Base-by-base conservation (phyloP, 2,329 filamentous ascomycete genomes). In the Passalora sequoiae region DNA sequence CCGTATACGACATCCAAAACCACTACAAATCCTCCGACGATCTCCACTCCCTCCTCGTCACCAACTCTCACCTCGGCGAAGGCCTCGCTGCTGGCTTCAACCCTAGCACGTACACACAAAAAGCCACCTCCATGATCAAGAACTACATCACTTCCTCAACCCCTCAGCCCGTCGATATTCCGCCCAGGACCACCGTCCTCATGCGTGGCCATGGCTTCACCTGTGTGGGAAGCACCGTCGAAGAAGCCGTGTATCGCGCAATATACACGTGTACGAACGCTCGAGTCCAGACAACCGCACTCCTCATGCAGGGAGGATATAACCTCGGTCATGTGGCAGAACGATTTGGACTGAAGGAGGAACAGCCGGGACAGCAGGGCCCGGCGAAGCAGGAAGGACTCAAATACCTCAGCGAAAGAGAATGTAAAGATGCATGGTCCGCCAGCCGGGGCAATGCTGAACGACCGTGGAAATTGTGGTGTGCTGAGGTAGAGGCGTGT, bases 171-270 rank as follows among this genome's bases (percentile, higher is more conserved):
- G 38, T 44, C 0, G 36, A 46, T 6, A 58, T 53, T 27, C 62
- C 61, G 2, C 43, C 57, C 1, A 43, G 54, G 24, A 52, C 54
- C 0, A 56, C 56, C 1, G 59, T 64, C 31, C 47, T 65, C 12
- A 67, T 71, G 59, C 67, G 69, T 40, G 63, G 65, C 1, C 70
- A 73, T 47, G 70, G 70, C 17, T 72, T 73, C 46, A 69, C 68
- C 1, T 67, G 64, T 8, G 56, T 66, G 0, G 70, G 67, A 1
- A 55, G 58, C 2, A 60, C 62, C 6, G 67, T 73, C 42, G 65
- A 71, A 51, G 68, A 70, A 50, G 68, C 64, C 1, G 70, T 73
- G 0, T 71, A 66, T 46, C 65, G 69, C 40, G 65, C 69, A 1
- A 65, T 71, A 15, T 72, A 68, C 50, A 70, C 68, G 1, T 59